Evolutionary conservation across 441 rosid genomes (phyloP), one percentile per base, ranked within the genome.

Genomic region (Raphanus hybrid): DNA sequence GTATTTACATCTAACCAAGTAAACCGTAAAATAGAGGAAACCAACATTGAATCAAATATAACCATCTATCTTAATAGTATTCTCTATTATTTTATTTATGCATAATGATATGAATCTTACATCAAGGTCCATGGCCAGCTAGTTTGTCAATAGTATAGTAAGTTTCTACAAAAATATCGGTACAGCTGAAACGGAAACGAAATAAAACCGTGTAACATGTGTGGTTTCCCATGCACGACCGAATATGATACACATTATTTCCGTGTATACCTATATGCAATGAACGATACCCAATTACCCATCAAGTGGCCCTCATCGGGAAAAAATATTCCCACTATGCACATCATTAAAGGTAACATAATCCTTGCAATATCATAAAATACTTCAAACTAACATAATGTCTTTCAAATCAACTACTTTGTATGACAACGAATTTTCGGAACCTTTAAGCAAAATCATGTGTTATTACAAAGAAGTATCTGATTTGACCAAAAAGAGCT

Each of bases 151-250:
- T 63, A 62, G 10, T 23, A 50, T 50, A 35, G 23, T 32, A 12
- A 73, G 41, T 73, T 26, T 7, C 34, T 15, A 39, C 26, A 67
- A 15, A 67, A 27, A 15, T 12, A 48, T 67, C 69, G 29, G 74
- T 61, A 23, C 59, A 16, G 7, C 26, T 23, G 26, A 62, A 18
- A 37, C 26, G 58, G 57, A 66, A 48, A 73, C 65, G 32, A 62
- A 68, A 18, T 41, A n/a, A 73, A 73, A 69, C 8, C 15, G 74
- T 78, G 78, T 63, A 78, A 78, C 69, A 78, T 54, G 81, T 73
- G 74, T 15, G 34, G 52, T 48, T 54, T n/a, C 37, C 43, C 67
- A 71, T 6, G 48, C 18, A n/a, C 11, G 48, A 37, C 26, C 41
- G 8, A 58, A 37, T 16, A 32, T 20, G 35, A 71, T 12, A 70